Percentiles rank a stretch among this genome's conserved stretches.
These are phyloP conservation scores for Arxiozyma slooffiae DNA, from an alignment of 1,139 yeast species.

Conservation along the genomic window DNA sequence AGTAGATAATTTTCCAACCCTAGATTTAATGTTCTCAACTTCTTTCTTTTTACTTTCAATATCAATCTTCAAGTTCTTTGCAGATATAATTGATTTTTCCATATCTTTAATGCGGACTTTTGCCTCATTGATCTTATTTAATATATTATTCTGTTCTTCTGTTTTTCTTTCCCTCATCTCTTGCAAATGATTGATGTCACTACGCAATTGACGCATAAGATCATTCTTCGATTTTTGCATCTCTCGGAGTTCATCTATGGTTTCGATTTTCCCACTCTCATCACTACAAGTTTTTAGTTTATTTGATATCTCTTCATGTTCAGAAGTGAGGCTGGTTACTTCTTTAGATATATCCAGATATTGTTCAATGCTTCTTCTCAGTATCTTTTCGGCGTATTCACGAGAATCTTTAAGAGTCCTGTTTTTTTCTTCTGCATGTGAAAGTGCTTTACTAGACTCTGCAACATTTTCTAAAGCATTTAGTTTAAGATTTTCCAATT, in stretches of 20 bases:
- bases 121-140: conserved; percentile 48
- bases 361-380: conserved; percentile 19
- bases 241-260: conserved; percentile 44
- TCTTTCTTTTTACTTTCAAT: conserved; percentile 32
- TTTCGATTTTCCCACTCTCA: conserved; percentile 15
- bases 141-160: conserved; percentile 41
- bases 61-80: conserved; percentile 30
- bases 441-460: background rate
- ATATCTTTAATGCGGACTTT: conserved; percentile 46
- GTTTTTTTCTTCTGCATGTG: conserved; percentile 10
- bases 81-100: conserved; percentile 43
- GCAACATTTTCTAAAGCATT: background rate
- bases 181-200: conserved; percentile 35
- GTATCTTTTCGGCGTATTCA: conserved; percentile 16
- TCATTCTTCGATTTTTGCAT: conserved; percentile 37
- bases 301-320: conserved; percentile 32
- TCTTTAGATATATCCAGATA: conserved; percentile 17
- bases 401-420: conserved; percentile 12
- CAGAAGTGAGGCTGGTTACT: conserved; percentile 32
- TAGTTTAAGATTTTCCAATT: background rate
- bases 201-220: conserved; percentile 40
- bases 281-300: conserved; percentile 30
- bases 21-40: conserved; percentile 28
- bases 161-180: conserved; percentile 44
- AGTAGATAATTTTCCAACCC: conserved; percentile 1